Percentiles rank a stretch among this genome's conserved stretches.
Conservation (phyloP, 1,284 basidiomycete genomes). For the Wolfiporia cocos region DNA sequence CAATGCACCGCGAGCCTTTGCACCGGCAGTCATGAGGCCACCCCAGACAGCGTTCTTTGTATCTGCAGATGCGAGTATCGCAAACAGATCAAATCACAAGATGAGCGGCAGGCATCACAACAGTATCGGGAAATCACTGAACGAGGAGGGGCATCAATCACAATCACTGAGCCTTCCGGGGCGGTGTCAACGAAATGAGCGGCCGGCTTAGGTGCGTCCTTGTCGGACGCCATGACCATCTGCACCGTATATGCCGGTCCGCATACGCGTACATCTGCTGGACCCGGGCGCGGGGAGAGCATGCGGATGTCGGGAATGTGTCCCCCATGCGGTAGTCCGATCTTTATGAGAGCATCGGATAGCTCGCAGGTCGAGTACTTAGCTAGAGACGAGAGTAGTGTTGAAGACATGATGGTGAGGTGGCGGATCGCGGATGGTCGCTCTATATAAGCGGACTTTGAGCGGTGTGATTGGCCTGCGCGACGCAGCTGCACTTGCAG, state of each 20-base stretch:
- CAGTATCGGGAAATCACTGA: conserved; percentile 20
- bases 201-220: conserved; percentile 57
- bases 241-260: conserved; percentile 90
- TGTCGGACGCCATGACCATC: conserved; percentile 70
- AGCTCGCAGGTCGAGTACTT: conserved; percentile 75
- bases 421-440: conserved; percentile 8
- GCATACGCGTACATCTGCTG: conserved; percentile 38
- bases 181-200: conserved; percentile 86
- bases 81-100: neutral
- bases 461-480: conserved; percentile 1
- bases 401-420: conserved; percentile 10
- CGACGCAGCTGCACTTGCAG: no score
- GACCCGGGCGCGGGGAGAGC: conserved; percentile 37
- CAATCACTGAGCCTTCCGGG: conserved; percentile 60
- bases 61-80: conserved; percentile 34
- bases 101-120: neutral
- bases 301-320: conserved; percentile 76
- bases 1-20: conserved; percentile 57
- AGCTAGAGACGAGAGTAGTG: conserved; percentile 30
- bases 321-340: conserved; percentile 73
- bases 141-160: conserved; percentile 78
- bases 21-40: conserved; percentile 86
- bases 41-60: conserved; percentile 87
- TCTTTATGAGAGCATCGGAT: conserved; percentile 88
- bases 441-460: conserved; percentile 4